Conservation (phyloP, 176 grass and related monocot species). For the Puccinellia tenuiflora region DNA sequence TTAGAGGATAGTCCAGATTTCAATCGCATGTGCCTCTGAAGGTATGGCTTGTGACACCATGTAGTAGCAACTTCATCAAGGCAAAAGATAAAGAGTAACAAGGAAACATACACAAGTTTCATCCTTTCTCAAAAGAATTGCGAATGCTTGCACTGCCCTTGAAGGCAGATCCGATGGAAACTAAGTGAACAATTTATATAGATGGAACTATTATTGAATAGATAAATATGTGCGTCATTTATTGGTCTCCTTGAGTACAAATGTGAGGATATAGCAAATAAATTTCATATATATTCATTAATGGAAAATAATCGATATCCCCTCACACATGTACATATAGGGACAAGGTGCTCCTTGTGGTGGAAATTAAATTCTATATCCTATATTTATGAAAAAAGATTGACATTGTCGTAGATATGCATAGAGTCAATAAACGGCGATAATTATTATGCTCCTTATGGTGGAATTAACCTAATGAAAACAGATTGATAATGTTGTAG, state of each 20-base stretch:
- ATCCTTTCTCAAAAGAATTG: not conserved
- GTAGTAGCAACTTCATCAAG: not conserved
- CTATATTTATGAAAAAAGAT: too few species aligned
- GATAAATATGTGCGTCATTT: not conserved
- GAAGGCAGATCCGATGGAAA: not conserved
- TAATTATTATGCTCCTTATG: too few species aligned
- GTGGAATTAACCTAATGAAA: too few species aligned
- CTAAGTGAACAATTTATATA: not conserved
- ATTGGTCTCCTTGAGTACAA: not conserved
- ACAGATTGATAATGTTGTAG: too few species aligned
- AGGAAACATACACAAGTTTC: not conserved
- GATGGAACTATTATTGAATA: not conserved
- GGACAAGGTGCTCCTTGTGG: too few species aligned
- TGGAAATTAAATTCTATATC: too few species aligned
- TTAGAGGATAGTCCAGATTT: not conserved
- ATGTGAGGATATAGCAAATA: not conserved
- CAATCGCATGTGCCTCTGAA: not conserved
- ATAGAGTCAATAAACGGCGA: too few species aligned
- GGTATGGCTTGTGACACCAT: not conserved
- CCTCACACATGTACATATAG: too few species aligned
- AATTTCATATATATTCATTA: not conserved
- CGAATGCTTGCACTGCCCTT: not conserved
- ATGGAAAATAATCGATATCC: too few species aligned
- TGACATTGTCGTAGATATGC: too few species aligned
- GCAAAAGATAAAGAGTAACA: not conserved